phyloP scores from a whole-genome alignment of 768 basidiomycete species.

The Podaxis carcinomalis region DNA sequence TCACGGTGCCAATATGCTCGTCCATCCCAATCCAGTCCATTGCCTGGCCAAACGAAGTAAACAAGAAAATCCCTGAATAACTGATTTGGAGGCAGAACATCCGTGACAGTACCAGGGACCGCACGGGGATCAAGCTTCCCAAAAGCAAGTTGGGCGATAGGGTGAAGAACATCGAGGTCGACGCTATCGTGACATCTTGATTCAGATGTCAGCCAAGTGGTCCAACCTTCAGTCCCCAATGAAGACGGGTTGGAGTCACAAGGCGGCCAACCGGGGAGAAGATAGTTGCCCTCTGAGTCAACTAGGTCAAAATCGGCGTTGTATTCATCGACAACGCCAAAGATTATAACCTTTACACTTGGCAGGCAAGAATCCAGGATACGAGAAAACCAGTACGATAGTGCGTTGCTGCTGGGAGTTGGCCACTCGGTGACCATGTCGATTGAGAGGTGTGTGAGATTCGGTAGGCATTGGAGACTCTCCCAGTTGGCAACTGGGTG shows the following conservation, averaged over 20 bases:
- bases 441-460: slow-evolving; percentile 4
- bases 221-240: background rate
- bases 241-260: background rate
- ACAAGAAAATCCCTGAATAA: slow-evolving; percentile 1
- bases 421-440: slow-evolving; percentile 5
- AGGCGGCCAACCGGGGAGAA: slow-evolving; percentile 8
- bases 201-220: background rate
- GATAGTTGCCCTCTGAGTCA: slow-evolving; percentile 3
- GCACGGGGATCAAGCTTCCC: slow-evolving; percentile 8
- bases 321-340: background rate
- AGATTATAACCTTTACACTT: background rate
- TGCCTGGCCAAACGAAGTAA: background rate
- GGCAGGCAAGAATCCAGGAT: background rate
- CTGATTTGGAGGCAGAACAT: background rate
- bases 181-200: background rate
- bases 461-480: background rate
- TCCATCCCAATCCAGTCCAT: slow-evolving; percentile 8
- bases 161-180: slow-evolving; percentile 4
- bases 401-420: background rate
- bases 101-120: background rate
- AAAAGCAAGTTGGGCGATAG: slow-evolving; percentile 2
- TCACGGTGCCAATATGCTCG: background rate
- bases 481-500: background rate
- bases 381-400: background rate
- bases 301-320: slow-evolving; percentile 6